Evolutionary conservation across 2,329 filamentous ascomycete genomes (phyloP), one percentile per base, ranked within the genome.

Genomic region (Graphilbum sp.): DNA sequence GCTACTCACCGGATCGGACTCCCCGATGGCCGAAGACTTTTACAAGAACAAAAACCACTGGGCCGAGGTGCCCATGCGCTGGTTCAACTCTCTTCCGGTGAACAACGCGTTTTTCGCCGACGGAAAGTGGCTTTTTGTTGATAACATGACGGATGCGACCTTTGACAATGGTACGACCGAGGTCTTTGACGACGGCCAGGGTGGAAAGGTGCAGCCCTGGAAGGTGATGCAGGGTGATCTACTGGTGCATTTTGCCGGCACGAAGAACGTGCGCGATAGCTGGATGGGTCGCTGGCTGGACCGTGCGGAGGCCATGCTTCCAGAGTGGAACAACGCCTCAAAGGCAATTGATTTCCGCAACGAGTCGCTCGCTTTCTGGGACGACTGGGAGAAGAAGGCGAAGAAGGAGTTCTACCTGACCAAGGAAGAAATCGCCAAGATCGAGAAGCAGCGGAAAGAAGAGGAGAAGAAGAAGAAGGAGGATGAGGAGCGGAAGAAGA

Each of bases 71-170:
- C 51, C 51, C 9, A 54, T 54, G 47, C 47, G 51, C 17, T 54
- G 51, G 51, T 54, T 49, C 49, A 54, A 54, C 47, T 50, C 51
- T 38, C 44, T 54, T 35, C 51, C 51, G n/a, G 46, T 54, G 30
- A 54, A 54, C 50, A 52, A 53, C 34, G 50, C 51, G 18, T 54
- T 54, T 16, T 45, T 37, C 36, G 44, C 42, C 13, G 43, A 48
- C 38, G 50, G 50, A 32, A 45, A 43, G 18, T 54, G 51, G 51
- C 35, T 54, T 4, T 51, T 53, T 35, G 42, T 41, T 41, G 37
- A 50, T 31, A 42, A 51, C 23, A 54, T 54, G 51, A 38, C 41
- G 11, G 39, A 45, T 7, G 45, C 24, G 6, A 42, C 43, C 40
- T 53, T 54, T 21, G 51, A 54, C 41, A 47, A 51, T 13, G 51